A percentile compares a stretch with the other conserved stretches of the same genome.
phyloP scores from a whole-genome alignment of 495 filamentous ascomycete species.

The Trichoderma erinaceum region DNA sequence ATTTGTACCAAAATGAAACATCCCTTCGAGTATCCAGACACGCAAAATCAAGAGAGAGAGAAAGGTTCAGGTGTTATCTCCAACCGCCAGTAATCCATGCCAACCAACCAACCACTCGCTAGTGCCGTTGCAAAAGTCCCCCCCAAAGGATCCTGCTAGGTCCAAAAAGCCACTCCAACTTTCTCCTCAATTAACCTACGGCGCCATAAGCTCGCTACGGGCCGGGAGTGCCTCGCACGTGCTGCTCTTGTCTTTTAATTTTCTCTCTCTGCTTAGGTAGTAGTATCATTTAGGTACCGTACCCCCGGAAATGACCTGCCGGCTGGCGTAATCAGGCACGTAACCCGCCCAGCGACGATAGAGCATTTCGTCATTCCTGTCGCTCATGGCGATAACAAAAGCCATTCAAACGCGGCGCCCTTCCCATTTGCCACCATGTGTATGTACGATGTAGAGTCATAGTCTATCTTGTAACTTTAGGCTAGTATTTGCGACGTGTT shows the following conservation, averaged over 20 bases:
- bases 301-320: not conserved
- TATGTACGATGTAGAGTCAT: too few relatives aligned
- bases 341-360: conserved; percentile 1
- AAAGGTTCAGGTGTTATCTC: not conserved
- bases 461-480: too few relatives aligned
- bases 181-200: not conserved
- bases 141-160: not conserved
- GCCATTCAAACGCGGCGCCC: too few relatives aligned
- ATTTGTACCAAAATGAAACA: too few relatives aligned
- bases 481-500: too few relatives aligned
- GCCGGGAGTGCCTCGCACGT: not conserved
- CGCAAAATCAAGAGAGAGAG: too few relatives aligned
- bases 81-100: not conserved
- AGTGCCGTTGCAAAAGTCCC: conserved; percentile 5
- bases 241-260: not conserved
- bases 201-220: conserved; percentile 10
- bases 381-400: not conserved
- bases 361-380: not conserved
- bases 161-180: not conserved
- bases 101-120: not conserved
- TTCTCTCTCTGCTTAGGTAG: not conserved
- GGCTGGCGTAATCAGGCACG: conserved; percentile 2
- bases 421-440: too few relatives aligned
- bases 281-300: not conserved
- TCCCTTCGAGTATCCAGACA: too few relatives aligned